A percentile compares a stretch with the other conserved stretches of the same genome.
Evolutionary conservation across 306 rosid genomes (phyloP).

Genomic region (Cicer chorassanicum): DNA sequence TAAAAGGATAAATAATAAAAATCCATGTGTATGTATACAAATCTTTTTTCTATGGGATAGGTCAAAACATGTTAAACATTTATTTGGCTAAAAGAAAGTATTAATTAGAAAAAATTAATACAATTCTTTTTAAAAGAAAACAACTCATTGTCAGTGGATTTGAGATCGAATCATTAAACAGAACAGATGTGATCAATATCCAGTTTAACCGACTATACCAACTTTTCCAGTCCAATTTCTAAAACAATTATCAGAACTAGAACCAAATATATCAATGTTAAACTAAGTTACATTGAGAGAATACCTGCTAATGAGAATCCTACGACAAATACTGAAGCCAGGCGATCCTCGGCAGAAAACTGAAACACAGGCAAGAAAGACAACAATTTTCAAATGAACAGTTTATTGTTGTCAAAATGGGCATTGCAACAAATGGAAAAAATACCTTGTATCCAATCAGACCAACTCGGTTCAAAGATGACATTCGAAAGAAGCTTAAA

Average conservation of each 20-base stretch:
- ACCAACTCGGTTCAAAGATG: constrained; percentile 87
- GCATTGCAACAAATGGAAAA: background rate
- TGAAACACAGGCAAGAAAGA: constrained; percentile 41
- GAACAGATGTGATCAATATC: background rate
- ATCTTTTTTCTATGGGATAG: too few relatives aligned
- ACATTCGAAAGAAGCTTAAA: constrained; percentile 71
- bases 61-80: background rate
- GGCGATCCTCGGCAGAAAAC: constrained; percentile 83
- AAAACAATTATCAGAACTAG: background rate
- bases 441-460: constrained; percentile 92
- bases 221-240: background rate
- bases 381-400: constrained; percentile 6
- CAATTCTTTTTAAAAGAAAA: background rate
- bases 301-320: constrained; percentile 89
- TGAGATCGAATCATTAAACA: background rate
- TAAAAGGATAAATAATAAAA: background rate
- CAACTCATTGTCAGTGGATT: background rate
- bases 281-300: constrained; percentile 16
- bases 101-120: background rate
- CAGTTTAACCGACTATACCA: background rate
- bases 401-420: constrained; percentile 12
- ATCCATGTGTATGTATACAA: background rate
- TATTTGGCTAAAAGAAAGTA: background rate
- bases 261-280: background rate
- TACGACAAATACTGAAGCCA: constrained; percentile 93